A percentile compares a stretch with the other conserved stretches of the same genome.
Conservation (phyloP, 2,329 filamentous ascomycete genomes). For the Aspergillus viridinutans region DNA sequence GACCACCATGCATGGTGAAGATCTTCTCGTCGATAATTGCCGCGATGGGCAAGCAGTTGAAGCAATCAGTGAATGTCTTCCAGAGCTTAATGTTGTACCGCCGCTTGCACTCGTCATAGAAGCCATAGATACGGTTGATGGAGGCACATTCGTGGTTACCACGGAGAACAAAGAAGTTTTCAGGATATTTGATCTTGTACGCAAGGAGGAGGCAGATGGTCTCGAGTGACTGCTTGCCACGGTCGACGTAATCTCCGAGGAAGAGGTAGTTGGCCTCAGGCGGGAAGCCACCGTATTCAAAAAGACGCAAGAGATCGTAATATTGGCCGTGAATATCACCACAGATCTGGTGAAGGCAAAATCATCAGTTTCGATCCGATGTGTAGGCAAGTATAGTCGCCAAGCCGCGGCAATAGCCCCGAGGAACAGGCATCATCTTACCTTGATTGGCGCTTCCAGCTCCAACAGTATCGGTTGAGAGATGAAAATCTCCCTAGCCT, state of each 20-base stretch:
- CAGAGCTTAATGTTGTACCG: constrained; percentile 99
- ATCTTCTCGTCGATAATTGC: constrained; percentile 99
- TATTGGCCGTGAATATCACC: constrained; percentile 99
- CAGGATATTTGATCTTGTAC: constrained; percentile 99
- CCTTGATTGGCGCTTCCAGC: constrained; percentile 98
- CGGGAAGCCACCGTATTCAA: constrained; percentile 97
- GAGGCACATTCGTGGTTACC: constrained; percentile 99
- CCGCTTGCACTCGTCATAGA: constrained; percentile 99
- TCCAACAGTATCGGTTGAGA: constrained; percentile 97
- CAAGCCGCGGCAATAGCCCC: neutral
- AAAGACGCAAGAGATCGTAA: constrained; percentile 93
- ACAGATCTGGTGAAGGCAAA: constrained; percentile 68
- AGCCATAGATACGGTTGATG: constrained; percentile 98
- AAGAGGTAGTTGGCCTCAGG: constrained; percentile 99
- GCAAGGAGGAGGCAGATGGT: constrained; percentile 94
- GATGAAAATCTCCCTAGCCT: constrained; percentile 98
- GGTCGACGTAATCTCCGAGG: constrained; percentile 97
- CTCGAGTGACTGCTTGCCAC: constrained; percentile 98
- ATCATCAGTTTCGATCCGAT: constrained; percentile 11
- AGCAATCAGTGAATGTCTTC: constrained; percentile 99
- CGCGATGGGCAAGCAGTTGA: constrained; percentile 97
- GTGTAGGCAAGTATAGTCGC: neutral
- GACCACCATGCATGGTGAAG: constrained; percentile 98
- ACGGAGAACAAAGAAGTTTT: constrained; percentile 98
- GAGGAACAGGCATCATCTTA: constrained; percentile 38